Conservation (phyloP, 352 stramenopile species). For the Elongisporangium prolatum region DNA sequence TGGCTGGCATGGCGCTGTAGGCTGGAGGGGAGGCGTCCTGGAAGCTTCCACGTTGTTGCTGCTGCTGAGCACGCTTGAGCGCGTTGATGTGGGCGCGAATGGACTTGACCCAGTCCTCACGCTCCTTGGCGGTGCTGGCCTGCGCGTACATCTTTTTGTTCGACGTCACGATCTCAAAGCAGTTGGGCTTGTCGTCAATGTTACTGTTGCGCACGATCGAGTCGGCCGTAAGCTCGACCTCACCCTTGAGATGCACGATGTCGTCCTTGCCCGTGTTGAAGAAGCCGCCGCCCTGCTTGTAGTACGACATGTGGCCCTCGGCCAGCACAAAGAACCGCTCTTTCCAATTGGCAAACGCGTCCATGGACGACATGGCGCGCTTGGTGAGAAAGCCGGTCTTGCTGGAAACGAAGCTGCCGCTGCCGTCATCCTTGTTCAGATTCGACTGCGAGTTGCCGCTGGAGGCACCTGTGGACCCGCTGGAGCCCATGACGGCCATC, state of each 20-base stretch:
- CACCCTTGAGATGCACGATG: constrained; percentile 81
- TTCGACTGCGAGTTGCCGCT: constrained; percentile 3
- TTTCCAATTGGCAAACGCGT: constrained; percentile 87
- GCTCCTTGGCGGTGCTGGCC: constrained; percentile 70
- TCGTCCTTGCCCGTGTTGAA: constrained; percentile 86
- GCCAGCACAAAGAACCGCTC: constrained; percentile 85
- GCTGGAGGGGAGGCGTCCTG: constrained; percentile 39
- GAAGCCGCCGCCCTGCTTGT: constrained; percentile 82
- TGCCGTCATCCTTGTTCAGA: constrained; percentile 23
- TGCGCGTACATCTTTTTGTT: constrained; percentile 87
- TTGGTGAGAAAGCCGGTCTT: constrained; percentile 87
- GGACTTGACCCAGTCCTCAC: constrained; percentile 87
- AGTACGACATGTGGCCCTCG: constrained; percentile 82
- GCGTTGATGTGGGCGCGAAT: constrained; percentile 75
- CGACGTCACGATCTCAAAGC: constrained; percentile 79
- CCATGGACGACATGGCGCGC: constrained; percentile 83
- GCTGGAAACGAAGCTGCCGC: constrained; percentile 57
- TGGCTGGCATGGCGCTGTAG: constrained; percentile 18
- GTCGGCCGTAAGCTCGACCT: constrained; percentile 76
- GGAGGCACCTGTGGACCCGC: constrained; percentile 7
- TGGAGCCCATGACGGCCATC: constrained; percentile 10
- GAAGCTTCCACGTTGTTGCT: constrained; percentile 52
- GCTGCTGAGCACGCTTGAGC: constrained; percentile 35
- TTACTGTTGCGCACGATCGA: constrained; percentile 75
- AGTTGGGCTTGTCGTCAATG: constrained; percentile 87